Conservation (phyloP, 1,284 basidiomycete species). For the Austropuccinia psidii region DNA sequence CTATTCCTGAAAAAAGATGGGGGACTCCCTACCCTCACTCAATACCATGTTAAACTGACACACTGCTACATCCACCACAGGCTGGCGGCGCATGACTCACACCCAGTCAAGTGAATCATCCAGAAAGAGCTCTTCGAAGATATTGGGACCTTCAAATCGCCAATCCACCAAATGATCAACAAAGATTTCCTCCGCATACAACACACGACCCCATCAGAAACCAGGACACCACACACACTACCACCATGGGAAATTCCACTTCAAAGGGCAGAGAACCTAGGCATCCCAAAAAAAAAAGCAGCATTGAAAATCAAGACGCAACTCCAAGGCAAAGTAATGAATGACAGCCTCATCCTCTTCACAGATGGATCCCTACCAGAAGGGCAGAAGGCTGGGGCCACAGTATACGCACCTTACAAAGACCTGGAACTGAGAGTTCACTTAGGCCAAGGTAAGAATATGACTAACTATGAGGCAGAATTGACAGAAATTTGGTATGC, state of each 20-base stretch:
- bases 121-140: background rate
- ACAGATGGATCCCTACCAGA: background rate
- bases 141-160: background rate
- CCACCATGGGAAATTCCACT: background rate
- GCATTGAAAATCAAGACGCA: background rate
- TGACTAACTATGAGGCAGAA: background rate
- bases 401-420: background rate
- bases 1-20: background rate
- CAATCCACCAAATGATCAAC: background rate
- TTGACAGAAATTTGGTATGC: too few species aligned
- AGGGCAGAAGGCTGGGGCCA: background rate
- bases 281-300: background rate
- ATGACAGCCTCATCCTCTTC: background rate
- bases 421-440: too few species aligned
- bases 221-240: background rate
- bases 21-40: background rate
- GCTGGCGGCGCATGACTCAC: background rate
- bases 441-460: background rate
- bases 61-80: background rate
- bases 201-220: background rate
- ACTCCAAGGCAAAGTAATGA: background rate
- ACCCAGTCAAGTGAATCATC: background rate
- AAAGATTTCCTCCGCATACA: background rate
- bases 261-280: background rate
- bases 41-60: background rate